Evolutionary conservation across 2,329 filamentous ascomycete genomes (phyloP).

Genomic region (Furcasterigmium furcatum): DNA sequence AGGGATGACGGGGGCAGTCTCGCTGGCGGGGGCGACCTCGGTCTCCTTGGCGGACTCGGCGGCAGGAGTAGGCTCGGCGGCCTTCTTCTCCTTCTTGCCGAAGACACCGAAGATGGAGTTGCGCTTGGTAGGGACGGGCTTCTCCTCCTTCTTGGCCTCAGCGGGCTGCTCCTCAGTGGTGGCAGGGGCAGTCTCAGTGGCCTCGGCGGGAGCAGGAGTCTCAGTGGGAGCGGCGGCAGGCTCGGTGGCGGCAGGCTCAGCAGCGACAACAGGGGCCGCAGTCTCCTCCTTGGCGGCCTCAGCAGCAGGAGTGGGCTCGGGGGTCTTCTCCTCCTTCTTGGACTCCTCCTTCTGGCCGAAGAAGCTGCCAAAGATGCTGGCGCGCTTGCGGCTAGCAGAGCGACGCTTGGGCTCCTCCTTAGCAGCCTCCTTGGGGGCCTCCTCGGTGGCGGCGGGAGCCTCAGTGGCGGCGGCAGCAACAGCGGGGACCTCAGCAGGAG

Average conservation of each 20-base stretch:
- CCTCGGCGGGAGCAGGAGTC: conserved; percentile 16
- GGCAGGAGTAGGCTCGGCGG: conserved; percentile 43
- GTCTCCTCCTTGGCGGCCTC: conserved; percentile 40
- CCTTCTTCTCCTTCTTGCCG: conserved; percentile 59
- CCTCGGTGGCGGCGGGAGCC: conserved; percentile 27
- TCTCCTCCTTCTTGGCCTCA: conserved; percentile 25
- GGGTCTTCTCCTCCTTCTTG: conserved; percentile 59
- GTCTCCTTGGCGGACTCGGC: conserved; percentile 38
- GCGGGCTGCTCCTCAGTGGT: conserved; percentile 29
- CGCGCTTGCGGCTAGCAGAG: conserved; percentile 63
- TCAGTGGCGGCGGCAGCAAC: conserved; percentile 23
- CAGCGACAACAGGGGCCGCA: no score
- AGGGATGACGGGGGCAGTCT: conserved; percentile 56
- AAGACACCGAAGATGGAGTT: conserved; percentile 53
- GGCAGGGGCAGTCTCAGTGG: conserved; percentile 25
- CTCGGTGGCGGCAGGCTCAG: no score
- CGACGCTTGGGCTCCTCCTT: conserved; percentile 59
- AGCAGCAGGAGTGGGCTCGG: conserved; percentile 42
- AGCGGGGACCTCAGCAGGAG: conserved; percentile 24
- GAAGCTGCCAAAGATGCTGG: conserved; percentile 59
- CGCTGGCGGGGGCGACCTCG: conserved; percentile 34
- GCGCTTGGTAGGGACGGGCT: conserved; percentile 50
- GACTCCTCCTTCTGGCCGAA: conserved; percentile 54
- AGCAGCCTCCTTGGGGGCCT: conserved; percentile 35
- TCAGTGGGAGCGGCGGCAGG: conserved; percentile 19